Conservation (phyloP, 345 rosid species). For the Eucalyptus grandis region DNA sequence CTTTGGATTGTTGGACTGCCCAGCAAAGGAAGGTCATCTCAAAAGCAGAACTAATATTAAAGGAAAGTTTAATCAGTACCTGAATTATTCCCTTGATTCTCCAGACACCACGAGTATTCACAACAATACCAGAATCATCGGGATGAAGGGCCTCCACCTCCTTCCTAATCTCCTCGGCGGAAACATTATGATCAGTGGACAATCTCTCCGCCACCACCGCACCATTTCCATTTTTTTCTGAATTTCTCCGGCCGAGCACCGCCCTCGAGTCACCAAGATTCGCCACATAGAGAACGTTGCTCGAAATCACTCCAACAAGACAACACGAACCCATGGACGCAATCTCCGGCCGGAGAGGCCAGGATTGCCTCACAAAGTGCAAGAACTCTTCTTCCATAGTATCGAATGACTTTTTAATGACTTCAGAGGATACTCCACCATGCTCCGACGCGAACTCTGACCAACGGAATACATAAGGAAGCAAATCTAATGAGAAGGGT, state of each 20-base stretch:
- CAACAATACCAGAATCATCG: slow-evolving; percentile 46
- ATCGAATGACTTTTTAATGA: slow-evolving; percentile 33
- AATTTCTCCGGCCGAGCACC: slow-evolving; percentile 31
- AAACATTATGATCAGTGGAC: slow-evolving; percentile 54
- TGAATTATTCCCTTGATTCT: slow-evolving; percentile 68
- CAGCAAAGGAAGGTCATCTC: neutral
- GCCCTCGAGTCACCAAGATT: slow-evolving; percentile 70
- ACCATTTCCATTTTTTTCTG: neutral
- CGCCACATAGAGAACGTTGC: slow-evolving; percentile 37
- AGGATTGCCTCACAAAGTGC: slow-evolving; percentile 33
- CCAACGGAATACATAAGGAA: neutral
- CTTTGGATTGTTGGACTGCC: neutral
- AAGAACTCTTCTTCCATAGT: slow-evolving; percentile 48
- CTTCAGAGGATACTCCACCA: slow-evolving; percentile 43
- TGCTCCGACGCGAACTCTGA: slow-evolving; percentile 32
- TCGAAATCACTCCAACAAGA: slow-evolving; percentile 40
- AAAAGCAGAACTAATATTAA: neutral
- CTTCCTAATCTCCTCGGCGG: slow-evolving; percentile 54
- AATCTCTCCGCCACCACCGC: slow-evolving; percentile 44
- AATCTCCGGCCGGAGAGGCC: slow-evolving; percentile 31
- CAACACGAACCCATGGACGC: slow-evolving; percentile 64
- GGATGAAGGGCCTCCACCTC: slow-evolving; percentile 70
- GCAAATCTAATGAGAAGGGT: neutral
- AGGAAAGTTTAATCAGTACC: slow-evolving; percentile 8
- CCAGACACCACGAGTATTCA: slow-evolving; percentile 51